Evolutionary conservation across 2,329 filamentous ascomycete genomes (phyloP), one percentile per base, ranked within the genome.

Genomic region (Penicillium sumatraense): DNA sequence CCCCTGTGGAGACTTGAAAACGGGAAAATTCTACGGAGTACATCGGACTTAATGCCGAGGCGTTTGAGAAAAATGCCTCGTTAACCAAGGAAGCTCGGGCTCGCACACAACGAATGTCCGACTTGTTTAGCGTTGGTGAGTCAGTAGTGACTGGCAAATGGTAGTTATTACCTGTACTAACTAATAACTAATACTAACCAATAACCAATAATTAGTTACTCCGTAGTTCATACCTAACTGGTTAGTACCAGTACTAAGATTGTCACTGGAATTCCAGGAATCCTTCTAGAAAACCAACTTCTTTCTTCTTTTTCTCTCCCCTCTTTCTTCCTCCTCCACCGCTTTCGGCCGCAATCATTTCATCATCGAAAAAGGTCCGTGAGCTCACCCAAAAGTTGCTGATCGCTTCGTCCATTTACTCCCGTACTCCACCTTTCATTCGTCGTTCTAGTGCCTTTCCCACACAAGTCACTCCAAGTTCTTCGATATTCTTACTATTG

Each of bases 21-120:
- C 56, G 29, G 51, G 48, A 53, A 59, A 59, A 51, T 45, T 49
- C 38, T 54, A 50, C n/a, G n/a, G n/a, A n/a, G n/a, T n/a, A n/a
- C 31, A 27, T 54, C 54, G 50, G 51, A 51, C 21, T 21, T 14
- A 35, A 33, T 26, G 35, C 54, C 54, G 49, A 57, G 18, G 38
- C 20, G 33, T 20, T 31, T 18, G 3, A 38, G 5, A 26, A 54
- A 53, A 60, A 58, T 60, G 49, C 49, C 58, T 49, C 58, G 54
- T 35, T 23, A 27, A 27, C 36, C 50, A 18, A 14, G 18, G 10
- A 49, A 20, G 20, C 31, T 55, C 49, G 51, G 54, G 8, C 47
- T 54, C 20, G 54, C 57, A 35, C 29, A n/a, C 50, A 49, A 27
- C 31, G 36, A 52, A 55, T 27, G 26, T 55, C 57, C 57, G 54